Conservation (phyloP, 345 rosid species). For the Corchorus capsularis region DNA sequence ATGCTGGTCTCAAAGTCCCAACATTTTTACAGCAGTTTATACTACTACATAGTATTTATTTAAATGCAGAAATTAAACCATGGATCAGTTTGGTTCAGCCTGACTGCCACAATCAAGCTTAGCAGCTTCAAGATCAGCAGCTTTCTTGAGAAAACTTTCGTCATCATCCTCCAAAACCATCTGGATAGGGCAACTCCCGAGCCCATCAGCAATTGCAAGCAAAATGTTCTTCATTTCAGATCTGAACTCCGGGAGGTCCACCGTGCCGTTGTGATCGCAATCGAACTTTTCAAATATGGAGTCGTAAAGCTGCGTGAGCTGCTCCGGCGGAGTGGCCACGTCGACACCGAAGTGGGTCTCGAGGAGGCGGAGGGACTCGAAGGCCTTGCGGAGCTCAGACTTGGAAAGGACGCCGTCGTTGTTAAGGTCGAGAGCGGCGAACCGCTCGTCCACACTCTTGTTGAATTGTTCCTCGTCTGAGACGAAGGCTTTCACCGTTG, state of each 20-base stretch:
- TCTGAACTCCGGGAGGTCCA: constrained; percentile 59
- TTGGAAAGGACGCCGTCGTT: constrained; percentile 70
- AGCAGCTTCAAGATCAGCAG: constrained; percentile 82
- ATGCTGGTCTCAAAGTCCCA: neutral
- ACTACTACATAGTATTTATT: neutral
- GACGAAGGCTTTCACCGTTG: constrained; percentile 65
- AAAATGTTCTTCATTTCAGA: constrained; percentile 67
- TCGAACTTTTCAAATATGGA: constrained; percentile 73
- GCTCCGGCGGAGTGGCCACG: constrained; percentile 48
- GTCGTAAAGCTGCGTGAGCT: constrained; percentile 56
- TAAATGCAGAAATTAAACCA: neutral
- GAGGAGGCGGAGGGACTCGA: constrained; percentile 60
- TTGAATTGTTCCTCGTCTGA: constrained; percentile 54
- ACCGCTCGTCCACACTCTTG: constrained; percentile 48
- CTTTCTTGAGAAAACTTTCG: constrained; percentile 51
- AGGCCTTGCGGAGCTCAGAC: constrained; percentile 63
- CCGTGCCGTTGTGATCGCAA: constrained; percentile 49
- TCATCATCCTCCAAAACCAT: constrained; percentile 67
- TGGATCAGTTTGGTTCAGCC: constrained; percentile 11
- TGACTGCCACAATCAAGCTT: constrained; percentile 24
- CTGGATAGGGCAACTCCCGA: constrained; percentile 65
- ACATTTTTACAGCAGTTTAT: neutral
- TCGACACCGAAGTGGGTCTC: constrained; percentile 72
- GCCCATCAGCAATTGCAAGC: constrained; percentile 77
- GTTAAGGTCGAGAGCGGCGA: constrained; percentile 54